A percentile compares a stretch with the other conserved stretches of the same genome.
Evolutionary conservation across 352 stramenopile species (phyloP).

Genomic region (Pythium rishiriense): DNA sequence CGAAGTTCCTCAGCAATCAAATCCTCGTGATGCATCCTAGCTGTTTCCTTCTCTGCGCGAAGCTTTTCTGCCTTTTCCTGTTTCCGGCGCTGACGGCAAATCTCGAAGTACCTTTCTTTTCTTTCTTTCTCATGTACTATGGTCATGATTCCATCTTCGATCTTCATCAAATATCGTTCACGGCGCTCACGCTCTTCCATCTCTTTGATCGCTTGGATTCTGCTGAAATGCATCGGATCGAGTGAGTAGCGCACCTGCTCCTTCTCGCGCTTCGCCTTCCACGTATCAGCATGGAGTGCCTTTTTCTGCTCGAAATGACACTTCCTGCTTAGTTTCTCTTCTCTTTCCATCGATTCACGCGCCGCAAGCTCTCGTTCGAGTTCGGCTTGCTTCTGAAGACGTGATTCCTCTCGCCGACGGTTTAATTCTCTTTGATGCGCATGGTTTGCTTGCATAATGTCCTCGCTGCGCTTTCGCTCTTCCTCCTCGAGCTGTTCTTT

Average conservation of each 20-base stretch:
- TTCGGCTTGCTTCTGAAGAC: conserved; percentile 39
- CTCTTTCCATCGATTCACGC: conserved; percentile 36
- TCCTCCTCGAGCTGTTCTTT: conserved; percentile 22
- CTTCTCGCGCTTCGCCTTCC: conserved; percentile 50
- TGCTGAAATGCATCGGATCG: conserved; percentile 58
- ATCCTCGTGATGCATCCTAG: conserved; percentile 54
- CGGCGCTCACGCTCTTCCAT: conserved; percentile 53
- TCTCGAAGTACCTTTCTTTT: conserved; percentile 45
- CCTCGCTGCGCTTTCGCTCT: conserved; percentile 17
- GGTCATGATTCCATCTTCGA: conserved; percentile 36
- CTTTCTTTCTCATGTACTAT: conserved; percentile 35
- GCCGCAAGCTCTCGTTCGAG: conserved; percentile 37
- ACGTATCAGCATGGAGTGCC: conserved; percentile 33
- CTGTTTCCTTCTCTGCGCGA: conserved; percentile 34
- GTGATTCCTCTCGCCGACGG: conserved; percentile 28
- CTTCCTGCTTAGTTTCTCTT: conserved; percentile 40
- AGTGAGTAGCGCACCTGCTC: conserved; percentile 45
- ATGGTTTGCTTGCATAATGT: conserved; percentile 1
- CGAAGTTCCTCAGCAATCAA: conserved; percentile 19
- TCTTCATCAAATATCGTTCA: conserved; percentile 46
- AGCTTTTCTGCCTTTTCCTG: conserved; percentile 33
- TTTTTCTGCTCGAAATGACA: conserved; percentile 47
- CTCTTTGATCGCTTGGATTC: conserved; percentile 39
- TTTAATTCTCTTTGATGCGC: conserved; percentile 25
- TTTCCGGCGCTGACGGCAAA: conserved; percentile 36